Percentiles rank a stretch among this genome's conserved stretches.
phyloP scores from a whole-genome alignment of 176 grass and related monocot species.

The Poa pratensis region DNA sequence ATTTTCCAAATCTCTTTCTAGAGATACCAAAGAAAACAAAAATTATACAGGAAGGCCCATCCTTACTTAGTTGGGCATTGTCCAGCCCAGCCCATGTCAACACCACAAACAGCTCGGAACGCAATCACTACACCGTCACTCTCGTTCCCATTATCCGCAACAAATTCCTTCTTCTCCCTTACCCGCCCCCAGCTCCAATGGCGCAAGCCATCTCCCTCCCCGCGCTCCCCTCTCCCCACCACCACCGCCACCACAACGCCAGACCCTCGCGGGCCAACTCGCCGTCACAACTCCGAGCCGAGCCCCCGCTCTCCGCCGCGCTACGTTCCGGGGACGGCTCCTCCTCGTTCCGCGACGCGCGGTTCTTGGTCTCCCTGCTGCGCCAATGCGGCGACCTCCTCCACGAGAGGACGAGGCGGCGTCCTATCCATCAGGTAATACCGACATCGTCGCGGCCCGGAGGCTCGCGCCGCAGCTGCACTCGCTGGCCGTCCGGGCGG shows the following conservation, averaged over 20 bases:
- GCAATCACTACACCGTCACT: neutral
- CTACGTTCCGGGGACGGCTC: conserved; percentile 35
- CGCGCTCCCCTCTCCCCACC: conserved; percentile 39
- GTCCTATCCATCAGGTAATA: neutral
- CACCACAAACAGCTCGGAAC: neutral
- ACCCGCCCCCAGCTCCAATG: conserved; percentile 47
- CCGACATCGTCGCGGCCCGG: neutral
- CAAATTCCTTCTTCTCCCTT: neutral
- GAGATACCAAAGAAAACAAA: too few species aligned
- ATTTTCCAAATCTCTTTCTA: too few species aligned
- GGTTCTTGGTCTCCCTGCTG: conserved; percentile 54
- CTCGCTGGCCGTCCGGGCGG: conserved; percentile 50
- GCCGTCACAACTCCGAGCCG: conserved; percentile 19
- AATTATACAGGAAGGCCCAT: too few species aligned
- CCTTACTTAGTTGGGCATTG: neutral
- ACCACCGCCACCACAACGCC: conserved; percentile 25
- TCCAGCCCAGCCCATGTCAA: neutral
- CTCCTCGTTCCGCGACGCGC: conserved; percentile 44
- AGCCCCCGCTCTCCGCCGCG: conserved; percentile 32
- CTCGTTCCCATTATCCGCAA: conserved; percentile 5
- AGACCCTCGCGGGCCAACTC: conserved; percentile 11
- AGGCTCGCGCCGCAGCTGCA: conserved; percentile 67
- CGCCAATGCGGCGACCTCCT: conserved; percentile 49
- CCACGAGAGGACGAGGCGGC: neutral
- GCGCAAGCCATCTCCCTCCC: conserved; percentile 63